Conservation (phyloP, 164 flowering plant genomes). For the Kingdonia uniflora region DNA sequence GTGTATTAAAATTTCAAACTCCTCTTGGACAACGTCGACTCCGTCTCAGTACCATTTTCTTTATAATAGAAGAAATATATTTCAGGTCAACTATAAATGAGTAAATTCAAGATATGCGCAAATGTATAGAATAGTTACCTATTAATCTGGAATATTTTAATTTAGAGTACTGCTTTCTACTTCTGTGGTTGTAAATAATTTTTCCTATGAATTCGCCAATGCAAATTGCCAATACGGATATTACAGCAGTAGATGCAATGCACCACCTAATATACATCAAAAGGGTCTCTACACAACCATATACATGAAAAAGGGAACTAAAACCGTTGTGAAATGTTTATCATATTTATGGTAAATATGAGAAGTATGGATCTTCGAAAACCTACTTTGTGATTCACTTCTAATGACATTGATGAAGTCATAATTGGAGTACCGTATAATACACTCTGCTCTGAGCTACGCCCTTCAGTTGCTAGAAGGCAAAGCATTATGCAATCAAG, state of each 20-base stretch:
- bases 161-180: background rate
- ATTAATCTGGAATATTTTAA: slow-evolving; percentile 5
- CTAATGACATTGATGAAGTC: slow-evolving; percentile 7
- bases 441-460: slow-evolving; percentile 26
- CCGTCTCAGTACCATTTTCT: slow-evolving; percentile 6
- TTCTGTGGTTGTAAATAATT: slow-evolving; percentile 2
- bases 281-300: slow-evolving; percentile 8
- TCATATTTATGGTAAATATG: too few relatives aligned
- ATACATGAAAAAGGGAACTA: background rate
- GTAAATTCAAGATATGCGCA: background rate
- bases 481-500: slow-evolving; percentile 6
- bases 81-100: background rate
- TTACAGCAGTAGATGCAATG: slow-evolving; percentile 1
- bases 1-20: slow-evolving; percentile 19
- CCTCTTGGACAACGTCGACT: slow-evolving; percentile 8
- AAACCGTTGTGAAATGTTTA: too few relatives aligned
- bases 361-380: background rate
- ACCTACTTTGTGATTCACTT: background rate
- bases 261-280: background rate
- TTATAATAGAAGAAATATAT: slow-evolving; percentile 1
- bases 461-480: slow-evolving; percentile 19
- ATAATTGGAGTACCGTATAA: slow-evolving; percentile 22
- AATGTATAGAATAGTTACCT: background rate
- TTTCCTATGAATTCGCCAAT: slow-evolving; percentile 22
- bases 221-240: slow-evolving; percentile 12